Percentiles rank a stretch among this genome's conserved stretches.
Conservation (phyloP, 164 flowering plant species). For the Magnolia kwangsiensis region DNA sequence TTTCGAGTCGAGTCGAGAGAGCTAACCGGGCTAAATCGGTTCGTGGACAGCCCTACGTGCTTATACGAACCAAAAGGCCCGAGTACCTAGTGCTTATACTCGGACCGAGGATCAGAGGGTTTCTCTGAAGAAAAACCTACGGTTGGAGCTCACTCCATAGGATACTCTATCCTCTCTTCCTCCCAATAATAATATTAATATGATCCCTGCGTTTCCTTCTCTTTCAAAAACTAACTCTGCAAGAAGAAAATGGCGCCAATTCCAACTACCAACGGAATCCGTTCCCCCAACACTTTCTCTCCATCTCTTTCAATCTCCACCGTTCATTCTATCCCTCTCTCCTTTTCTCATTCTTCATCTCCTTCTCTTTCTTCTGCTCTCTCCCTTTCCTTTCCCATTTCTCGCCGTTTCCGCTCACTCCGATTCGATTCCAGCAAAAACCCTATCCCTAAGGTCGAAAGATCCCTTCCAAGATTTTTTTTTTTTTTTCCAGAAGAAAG, state of each 20-base stretch:
- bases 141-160: too few relatives aligned
- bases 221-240: neutral
- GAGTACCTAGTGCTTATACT: too few relatives aligned
- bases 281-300: neutral
- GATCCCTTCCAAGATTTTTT: neutral
- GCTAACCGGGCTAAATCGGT: too few relatives aligned
- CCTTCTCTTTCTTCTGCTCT: constrained; percentile 16
- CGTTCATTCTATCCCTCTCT: constrained; percentile 1
- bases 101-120: too few relatives aligned
- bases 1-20: too few relatives aligned
- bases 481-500: neutral
- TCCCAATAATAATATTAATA: too few relatives aligned
- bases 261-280: neutral
- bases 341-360: constrained; percentile 9
- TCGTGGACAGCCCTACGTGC: too few relatives aligned
- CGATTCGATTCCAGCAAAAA: constrained; percentile 6
- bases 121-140: too few relatives aligned
- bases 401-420: constrained; percentile 13
- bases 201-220: neutral
- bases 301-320: neutral
- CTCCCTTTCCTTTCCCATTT: constrained; percentile 13
- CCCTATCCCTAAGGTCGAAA: constrained; percentile 26
- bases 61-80: too few relatives aligned
- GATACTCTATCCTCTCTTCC: too few relatives aligned
- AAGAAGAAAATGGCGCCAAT: neutral